phyloP scores from a whole-genome alignment of 352 stramenopile genomes.

The Phytophthora tubulina region DNA sequence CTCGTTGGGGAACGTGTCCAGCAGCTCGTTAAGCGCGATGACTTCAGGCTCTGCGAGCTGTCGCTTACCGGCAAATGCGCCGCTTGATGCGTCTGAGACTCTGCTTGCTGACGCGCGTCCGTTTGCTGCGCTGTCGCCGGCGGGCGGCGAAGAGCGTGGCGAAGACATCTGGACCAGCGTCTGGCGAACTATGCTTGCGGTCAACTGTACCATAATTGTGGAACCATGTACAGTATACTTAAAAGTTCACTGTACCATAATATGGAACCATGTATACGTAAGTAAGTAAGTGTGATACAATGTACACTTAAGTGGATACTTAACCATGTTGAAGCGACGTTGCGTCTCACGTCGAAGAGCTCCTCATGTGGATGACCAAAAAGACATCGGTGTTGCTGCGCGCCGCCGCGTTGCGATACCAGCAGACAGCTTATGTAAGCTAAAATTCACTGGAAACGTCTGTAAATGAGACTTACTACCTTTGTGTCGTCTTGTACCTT shows the following conservation, averaged over 20 bases:
- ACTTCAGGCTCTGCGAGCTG: conserved; percentile 63
- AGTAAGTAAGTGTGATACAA: too few relatives aligned
- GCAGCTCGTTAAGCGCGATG: conserved; percentile 70
- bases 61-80: conserved; percentile 18
- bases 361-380: conserved; percentile 22
- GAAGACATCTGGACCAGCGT: conserved; percentile 22
- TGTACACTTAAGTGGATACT: too few relatives aligned
- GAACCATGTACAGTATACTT: too few relatives aligned
- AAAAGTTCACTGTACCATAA: too few relatives aligned
- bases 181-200: neutral
- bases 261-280: too few relatives aligned
- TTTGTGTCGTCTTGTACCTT: neutral
- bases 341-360: neutral
- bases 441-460: neutral
- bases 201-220: neutral
- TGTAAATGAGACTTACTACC: neutral
- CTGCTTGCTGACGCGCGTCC: conserved; percentile 18
- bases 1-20: conserved; percentile 67
- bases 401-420: conserved; percentile 12
- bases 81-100: conserved; percentile 4
- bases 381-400: conserved; percentile 18
- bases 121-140: neutral
- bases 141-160: neutral
- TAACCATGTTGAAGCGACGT: conserved; percentile 8
- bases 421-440: conserved; percentile 23